Conservation (phyloP, 2,329 filamentous ascomycete species). For the Metarhizium album region DNA sequence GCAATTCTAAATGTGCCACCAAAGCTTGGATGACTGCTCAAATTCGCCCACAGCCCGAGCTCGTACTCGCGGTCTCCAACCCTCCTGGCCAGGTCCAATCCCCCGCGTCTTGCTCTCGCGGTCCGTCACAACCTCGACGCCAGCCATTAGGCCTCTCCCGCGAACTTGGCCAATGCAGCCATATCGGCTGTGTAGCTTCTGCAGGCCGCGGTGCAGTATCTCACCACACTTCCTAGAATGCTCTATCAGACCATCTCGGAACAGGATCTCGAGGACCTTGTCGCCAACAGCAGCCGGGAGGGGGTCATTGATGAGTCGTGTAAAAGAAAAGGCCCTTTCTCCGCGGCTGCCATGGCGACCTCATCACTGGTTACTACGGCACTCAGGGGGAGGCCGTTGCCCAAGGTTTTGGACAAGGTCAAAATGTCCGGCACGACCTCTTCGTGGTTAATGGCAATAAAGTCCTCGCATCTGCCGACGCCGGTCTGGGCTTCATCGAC, state of each 20-base stretch:
- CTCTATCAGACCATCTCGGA: slow-evolving; percentile 40
- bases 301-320: slow-evolving; percentile 55
- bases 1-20: slow-evolving; percentile 48
- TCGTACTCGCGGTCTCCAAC: slow-evolving; percentile 38
- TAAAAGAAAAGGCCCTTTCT: slow-evolving; percentile 44
- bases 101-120: slow-evolving; percentile 35
- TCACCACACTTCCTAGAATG: slow-evolving; percentile 32
- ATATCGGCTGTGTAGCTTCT: slow-evolving; percentile 36
- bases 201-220: slow-evolving; percentile 36
- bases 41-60: slow-evolving; percentile 45
- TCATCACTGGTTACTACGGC: slow-evolving; percentile 44
- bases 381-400: slow-evolving; percentile 47
- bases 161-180: slow-evolving; percentile 52
- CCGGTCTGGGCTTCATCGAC: slow-evolving; percentile 53
- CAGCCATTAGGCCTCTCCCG: slow-evolving; percentile 46
- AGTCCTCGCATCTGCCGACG: slow-evolving; percentile 43
- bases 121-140: slow-evolving; percentile 46
- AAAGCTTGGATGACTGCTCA: slow-evolving; percentile 43
- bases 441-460: slow-evolving; percentile 49
- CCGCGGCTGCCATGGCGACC: slow-evolving; percentile 37
- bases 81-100: slow-evolving; percentile 32
- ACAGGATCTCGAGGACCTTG: slow-evolving; percentile 51
- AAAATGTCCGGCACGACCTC: slow-evolving; percentile 47
- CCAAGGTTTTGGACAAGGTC: slow-evolving; percentile 49
- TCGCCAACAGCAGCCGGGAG: slow-evolving; percentile 47